These are phyloP conservation scores for Coprinopsis sp. DNA, from an alignment of 768 basidiomycete genomes.

Conservation along the genomic window DNA sequence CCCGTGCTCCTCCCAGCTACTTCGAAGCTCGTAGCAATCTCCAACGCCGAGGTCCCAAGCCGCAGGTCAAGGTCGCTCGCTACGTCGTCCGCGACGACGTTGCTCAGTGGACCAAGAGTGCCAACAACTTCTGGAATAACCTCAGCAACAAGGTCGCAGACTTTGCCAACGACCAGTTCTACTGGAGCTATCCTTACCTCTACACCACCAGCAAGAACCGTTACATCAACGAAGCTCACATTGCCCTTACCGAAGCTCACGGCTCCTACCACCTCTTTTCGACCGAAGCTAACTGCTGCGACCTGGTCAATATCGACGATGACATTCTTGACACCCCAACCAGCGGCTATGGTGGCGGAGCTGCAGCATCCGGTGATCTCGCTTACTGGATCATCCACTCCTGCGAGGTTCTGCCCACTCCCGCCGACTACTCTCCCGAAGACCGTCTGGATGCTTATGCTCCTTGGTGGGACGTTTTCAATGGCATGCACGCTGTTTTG, in stretches of 20 bases:
- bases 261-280: constrained; percentile 9
- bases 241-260: constrained; percentile 9
- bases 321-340: neutral
- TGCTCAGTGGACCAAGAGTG: constrained; percentile 1
- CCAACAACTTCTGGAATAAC: constrained; percentile 2
- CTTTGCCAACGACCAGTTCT: constrained; percentile 8
- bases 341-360: neutral
- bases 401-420: constrained; percentile 6
- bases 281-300: constrained; percentile 3
- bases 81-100: constrained; percentile 9
- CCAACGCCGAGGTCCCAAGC: neutral
- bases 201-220: constrained; percentile 3
- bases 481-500: constrained; percentile 9
- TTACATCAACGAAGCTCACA: constrained; percentile 8
- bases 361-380: neutral
- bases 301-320: neutral
- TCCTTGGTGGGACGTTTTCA: constrained; percentile 10
- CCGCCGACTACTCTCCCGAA: constrained; percentile 2
- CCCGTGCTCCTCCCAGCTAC: too few relatives aligned
- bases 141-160: constrained; percentile 1
- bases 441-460: neutral
- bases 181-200: constrained; percentile 4
- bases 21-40: neutral
- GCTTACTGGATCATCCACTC: constrained; percentile 11
- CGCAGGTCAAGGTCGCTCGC: constrained; percentile 8